These are phyloP conservation scores for Acer negundo DNA, from an alignment of 345 rosid species.

Conservation along the genomic window DNA sequence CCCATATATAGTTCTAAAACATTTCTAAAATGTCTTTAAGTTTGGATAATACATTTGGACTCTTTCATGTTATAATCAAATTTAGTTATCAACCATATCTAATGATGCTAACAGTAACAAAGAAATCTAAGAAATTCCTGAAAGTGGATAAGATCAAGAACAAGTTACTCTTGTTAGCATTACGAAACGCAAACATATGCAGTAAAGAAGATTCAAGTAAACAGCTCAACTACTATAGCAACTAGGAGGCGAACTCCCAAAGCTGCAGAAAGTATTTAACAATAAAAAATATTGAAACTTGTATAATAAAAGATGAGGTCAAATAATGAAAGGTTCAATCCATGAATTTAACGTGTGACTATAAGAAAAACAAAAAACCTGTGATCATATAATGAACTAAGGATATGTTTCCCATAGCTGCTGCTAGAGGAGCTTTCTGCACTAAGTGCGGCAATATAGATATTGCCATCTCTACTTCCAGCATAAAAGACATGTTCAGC, in stretches of 20 bases:
- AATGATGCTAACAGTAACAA: not conserved
- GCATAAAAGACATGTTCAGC: conserved; percentile 84
- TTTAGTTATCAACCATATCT: not conserved
- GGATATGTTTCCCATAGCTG: conserved; percentile 56
- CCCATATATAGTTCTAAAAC: not conserved
- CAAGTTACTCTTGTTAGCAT: not conserved
- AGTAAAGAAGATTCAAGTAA: not conserved
- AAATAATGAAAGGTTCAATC: not conserved
- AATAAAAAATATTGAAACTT: not conserved
- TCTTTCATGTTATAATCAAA: not conserved
- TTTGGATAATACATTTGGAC: not conserved
- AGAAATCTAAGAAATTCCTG: not conserved
- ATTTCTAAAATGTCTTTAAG: not conserved
- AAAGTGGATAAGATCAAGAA: not conserved
- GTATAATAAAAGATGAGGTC: not conserved
- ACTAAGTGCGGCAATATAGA: conserved; percentile 67
- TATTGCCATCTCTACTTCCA: conserved; percentile 77
- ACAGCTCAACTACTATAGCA: not conserved
- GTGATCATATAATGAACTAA: conserved; percentile 63
- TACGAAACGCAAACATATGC: not conserved
- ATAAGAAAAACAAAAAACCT: conserved; percentile 45
- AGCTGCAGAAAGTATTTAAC: not conserved
- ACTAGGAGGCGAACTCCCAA: not conserved
- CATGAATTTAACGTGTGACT: not conserved
- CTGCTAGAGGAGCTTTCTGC: conserved; percentile 46